A percentile compares a stretch with the other conserved stretches of the same genome.
Conservation (phyloP, 2,329 filamentous ascomycete species). For the Trichoderma sp. region DNA sequence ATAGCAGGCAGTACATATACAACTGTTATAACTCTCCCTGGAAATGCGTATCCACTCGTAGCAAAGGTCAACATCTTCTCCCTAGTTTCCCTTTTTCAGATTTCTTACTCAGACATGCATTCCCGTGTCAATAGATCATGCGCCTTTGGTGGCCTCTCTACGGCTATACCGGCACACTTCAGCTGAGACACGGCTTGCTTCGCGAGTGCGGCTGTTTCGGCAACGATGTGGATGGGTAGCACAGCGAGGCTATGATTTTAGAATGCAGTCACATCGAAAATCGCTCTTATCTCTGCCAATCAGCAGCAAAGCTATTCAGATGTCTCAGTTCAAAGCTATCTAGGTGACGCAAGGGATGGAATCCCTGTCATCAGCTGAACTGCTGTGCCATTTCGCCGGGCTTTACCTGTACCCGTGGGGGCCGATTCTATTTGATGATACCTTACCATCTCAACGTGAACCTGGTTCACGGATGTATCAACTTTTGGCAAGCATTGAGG, state of each 20-base stretch:
- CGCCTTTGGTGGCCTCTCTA: not conserved
- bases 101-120: not conserved
- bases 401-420: too few species aligned
- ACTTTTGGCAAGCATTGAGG: too few species aligned
- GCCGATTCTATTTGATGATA: too few species aligned
- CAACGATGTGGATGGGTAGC: not conserved
- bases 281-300: not conserved
- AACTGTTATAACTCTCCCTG: too few species aligned
- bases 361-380: not conserved
- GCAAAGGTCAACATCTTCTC: not conserved
- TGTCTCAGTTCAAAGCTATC: not conserved
- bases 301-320: not conserved
- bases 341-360: not conserved
- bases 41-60: not conserved
- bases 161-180: not conserved
- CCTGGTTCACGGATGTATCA: too few species aligned
- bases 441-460: too few species aligned
- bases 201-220: not conserved
- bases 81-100: not conserved
- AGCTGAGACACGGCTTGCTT: not conserved
- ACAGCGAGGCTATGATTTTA: not conserved
- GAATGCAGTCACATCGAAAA: not conserved
- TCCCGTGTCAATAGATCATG: not conserved
- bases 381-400: not conserved
- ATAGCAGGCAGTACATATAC: too few species aligned